Evolutionary conservation across 73 alveolate species (phyloP).

Genomic region (Stentor coeruleus): DNA sequence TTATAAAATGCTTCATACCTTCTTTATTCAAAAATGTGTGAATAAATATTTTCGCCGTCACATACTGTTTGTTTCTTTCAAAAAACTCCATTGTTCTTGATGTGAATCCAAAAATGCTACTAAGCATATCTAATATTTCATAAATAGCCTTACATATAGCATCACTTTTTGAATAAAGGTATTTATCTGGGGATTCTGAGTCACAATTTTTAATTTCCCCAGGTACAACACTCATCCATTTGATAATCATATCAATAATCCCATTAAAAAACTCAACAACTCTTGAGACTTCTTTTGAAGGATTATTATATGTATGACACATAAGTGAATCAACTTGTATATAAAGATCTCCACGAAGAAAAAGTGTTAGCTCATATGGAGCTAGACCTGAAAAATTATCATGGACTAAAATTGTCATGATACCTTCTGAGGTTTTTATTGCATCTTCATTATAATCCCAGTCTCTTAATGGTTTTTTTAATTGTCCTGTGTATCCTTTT

Average conservation of each 20-base stretch:
- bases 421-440: neutral
- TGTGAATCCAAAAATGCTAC: constrained; percentile 14
- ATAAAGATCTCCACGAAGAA: constrained; percentile 13
- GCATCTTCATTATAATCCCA: neutral
- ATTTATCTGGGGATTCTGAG: neutral
- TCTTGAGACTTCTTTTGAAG: neutral
- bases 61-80: neutral
- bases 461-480: constrained; percentile 9
- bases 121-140: neutral
- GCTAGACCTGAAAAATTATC: neutral
- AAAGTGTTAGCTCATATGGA: neutral
- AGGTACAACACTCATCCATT: constrained; percentile 4
- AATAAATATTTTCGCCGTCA: neutral
- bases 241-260: neutral
- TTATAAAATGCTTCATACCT: neutral
- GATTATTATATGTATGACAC: neutral
- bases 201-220: neutral
- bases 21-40: constrained; percentile 7
- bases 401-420: neutral
- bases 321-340: constrained; percentile 1
- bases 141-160: neutral
- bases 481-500: constrained; percentile 23
- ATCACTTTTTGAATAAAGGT: neutral
- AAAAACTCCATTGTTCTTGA: neutral
- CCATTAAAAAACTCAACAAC: neutral